Evolutionary conservation across 805 yeast genomes (phyloP).

Genomic region (Candida andamanensis): DNA sequence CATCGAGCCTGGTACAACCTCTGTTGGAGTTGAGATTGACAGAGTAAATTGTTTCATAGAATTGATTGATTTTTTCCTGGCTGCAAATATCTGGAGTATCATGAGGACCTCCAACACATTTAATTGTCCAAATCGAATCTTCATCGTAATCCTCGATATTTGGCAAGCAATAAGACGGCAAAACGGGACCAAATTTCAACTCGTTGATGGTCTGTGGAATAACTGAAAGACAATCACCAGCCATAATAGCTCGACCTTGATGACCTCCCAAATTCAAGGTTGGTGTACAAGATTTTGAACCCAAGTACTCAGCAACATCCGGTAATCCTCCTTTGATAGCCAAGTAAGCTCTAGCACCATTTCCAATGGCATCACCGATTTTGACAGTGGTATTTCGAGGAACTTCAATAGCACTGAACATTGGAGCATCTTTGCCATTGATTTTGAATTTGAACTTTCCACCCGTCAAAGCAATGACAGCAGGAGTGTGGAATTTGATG

Average conservation of each 20-base stretch:
- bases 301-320: slow-evolving; percentile 56
- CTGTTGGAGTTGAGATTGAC: slow-evolving; percentile 95
- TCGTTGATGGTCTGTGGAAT: slow-evolving; percentile 53
- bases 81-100: slow-evolving; percentile 57
- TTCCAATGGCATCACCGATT: slow-evolving; percentile 12
- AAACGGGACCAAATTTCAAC: slow-evolving; percentile 43
- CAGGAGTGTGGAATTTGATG: slow-evolving; percentile 72
- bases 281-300: slow-evolving; percentile 88
- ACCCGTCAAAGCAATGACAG: slow-evolving; percentile 80
- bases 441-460: slow-evolving; percentile 66
- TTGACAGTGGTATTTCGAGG: slow-evolving; percentile 53
- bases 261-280: slow-evolving; percentile 14
- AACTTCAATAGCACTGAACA: slow-evolving; percentile 61
- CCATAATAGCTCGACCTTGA: slow-evolving; percentile 67
- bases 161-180: slow-evolving; percentile 55
- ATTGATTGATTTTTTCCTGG: slow-evolving; percentile 67
- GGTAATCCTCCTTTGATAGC: slow-evolving; percentile 91
- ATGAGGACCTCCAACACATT: slow-evolving; percentile 95
- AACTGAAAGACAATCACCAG: slow-evolving; percentile 85
- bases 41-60: slow-evolving; percentile 60
- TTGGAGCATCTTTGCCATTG: slow-evolving; percentile 73
- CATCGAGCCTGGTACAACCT: slow-evolving; percentile 89
- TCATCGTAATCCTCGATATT: slow-evolving; percentile 47
- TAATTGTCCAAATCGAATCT: slow-evolving; percentile 87
- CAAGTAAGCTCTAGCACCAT: slow-evolving; percentile 85